Evolutionary conservation across 1,284 basidiomycete genomes (phyloP).

Genomic region (Inonotus obliquus): DNA sequence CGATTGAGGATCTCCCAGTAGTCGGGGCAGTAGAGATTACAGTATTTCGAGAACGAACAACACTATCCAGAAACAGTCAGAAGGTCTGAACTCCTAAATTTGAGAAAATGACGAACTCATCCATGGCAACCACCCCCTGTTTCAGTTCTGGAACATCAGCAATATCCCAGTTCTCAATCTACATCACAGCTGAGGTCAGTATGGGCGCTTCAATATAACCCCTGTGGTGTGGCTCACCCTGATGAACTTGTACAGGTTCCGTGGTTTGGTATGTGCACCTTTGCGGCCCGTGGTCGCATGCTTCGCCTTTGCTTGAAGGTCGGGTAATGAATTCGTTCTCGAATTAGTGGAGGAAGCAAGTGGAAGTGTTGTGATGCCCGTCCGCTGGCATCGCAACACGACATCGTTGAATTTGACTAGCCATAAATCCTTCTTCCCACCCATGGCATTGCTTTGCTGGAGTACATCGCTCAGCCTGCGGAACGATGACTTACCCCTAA

Average conservation of each 20-base stretch:
- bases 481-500: slow-evolving; percentile 78
- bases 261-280: slow-evolving; percentile 68
- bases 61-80: slow-evolving; percentile 37
- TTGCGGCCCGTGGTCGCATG: slow-evolving; percentile 73
- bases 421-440: slow-evolving; percentile 87
- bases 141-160: slow-evolving; percentile 65
- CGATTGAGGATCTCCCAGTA: slow-evolving; percentile 51
- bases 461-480: slow-evolving; percentile 82
- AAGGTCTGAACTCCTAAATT: slow-evolving; percentile 10
- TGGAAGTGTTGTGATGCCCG: slow-evolving; percentile 85
- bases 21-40: slow-evolving; percentile 40
- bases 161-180: slow-evolving; percentile 90
- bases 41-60: slow-evolving; percentile 62
- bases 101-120: slow-evolving; percentile 55
- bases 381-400: slow-evolving; percentile 85
- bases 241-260: slow-evolving; percentile 87
- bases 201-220: background rate
- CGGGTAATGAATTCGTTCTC: slow-evolving; percentile 69
- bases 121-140: slow-evolving; percentile 77
- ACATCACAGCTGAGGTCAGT: slow-evolving; percentile 7
- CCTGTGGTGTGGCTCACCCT: slow-evolving; percentile 47
- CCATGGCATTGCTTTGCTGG: slow-evolving; percentile 45
- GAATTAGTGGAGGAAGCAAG: slow-evolving; percentile 69
- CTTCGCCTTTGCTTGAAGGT: slow-evolving; percentile 74
- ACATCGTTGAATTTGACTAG: slow-evolving; percentile 95